Evolutionary conservation across 2,329 filamentous ascomycete genomes (phyloP).

Genomic region (Microsporum audouinii): DNA sequence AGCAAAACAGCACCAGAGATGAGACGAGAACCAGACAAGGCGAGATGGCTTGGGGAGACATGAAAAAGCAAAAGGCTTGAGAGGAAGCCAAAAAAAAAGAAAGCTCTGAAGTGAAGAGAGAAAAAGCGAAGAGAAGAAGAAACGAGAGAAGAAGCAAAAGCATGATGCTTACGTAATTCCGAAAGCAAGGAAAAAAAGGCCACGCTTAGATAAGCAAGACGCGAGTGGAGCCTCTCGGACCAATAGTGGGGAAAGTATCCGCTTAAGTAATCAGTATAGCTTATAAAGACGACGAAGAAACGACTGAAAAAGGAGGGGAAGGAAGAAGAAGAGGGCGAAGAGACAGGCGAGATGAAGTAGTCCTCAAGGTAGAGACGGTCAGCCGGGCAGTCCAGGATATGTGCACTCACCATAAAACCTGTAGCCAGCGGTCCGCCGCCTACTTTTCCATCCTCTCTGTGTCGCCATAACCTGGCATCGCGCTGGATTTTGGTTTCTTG

Average conservation of each 20-base stretch:
- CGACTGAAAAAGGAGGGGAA: not conserved
- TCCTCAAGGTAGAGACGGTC: not conserved
- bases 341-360: not conserved
- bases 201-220: not conserved
- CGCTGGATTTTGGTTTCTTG: not conserved
- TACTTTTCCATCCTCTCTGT: not conserved
- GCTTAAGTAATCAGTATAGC: not conserved
- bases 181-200: not conserved
- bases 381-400: not conserved
- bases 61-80: constrained; percentile 1
- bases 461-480: not conserved
- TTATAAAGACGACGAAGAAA: not conserved
- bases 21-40: not conserved
- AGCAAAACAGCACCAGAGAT: not conserved
- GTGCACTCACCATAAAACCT: not conserved
- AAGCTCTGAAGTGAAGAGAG: not conserved
- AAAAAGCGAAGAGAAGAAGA: not conserved
- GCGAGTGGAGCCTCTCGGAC: not conserved
- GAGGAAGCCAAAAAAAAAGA: constrained; percentile 1
- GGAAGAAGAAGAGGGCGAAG: not conserved
- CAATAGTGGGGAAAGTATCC: not conserved
- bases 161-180: not conserved
- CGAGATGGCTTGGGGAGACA: not conserved
- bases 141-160: not conserved
- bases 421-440: not conserved